Percentiles rank a stretch among this genome's conserved stretches.
Evolutionary conservation across 352 stramenopile species (phyloP).

Genomic region (Saprolegnia parasitica): DNA sequence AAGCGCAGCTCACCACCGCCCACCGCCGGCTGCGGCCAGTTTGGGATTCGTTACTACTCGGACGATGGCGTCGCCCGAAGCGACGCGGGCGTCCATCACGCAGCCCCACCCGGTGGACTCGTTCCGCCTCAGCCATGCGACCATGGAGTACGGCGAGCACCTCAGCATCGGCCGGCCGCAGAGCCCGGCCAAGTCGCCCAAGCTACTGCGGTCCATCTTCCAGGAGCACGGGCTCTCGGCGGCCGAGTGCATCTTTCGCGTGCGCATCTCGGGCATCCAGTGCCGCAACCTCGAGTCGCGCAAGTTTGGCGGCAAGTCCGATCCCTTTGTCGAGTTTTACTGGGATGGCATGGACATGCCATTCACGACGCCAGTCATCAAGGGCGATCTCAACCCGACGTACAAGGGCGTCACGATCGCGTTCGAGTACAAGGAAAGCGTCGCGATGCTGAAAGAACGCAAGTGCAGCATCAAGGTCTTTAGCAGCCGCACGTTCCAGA

Average conservation of each 20-base stretch:
- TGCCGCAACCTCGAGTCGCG: slow-evolving; percentile 79
- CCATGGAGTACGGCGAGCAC: slow-evolving; percentile 23
- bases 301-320: slow-evolving; percentile 76
- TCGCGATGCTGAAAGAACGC: slow-evolving; percentile 54
- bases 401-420: slow-evolving; percentile 83
- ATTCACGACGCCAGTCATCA: slow-evolving; percentile 80
- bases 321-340: slow-evolving; percentile 85
- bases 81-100: slow-evolving; percentile 23
- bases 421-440: slow-evolving; percentile 77
- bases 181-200: slow-evolving; percentile 28
- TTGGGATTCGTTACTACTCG: slow-evolving; percentile 10
- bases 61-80: slow-evolving; percentile 9
- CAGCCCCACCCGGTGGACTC: slow-evolving; percentile 24
- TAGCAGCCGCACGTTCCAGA: slow-evolving; percentile 71
- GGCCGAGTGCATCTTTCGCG: slow-evolving; percentile 69
- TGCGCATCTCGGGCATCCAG: slow-evolving; percentile 83
- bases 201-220: slow-evolving; percentile 25
- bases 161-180: slow-evolving; percentile 7
- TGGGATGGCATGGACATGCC: slow-evolving; percentile 76
- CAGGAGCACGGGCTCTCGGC: slow-evolving; percentile 19
- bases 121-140: slow-evolving; percentile 25
- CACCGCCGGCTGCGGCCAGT: neutral
- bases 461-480: slow-evolving; percentile 75
- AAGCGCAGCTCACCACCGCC: neutral
- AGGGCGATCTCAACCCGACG: slow-evolving; percentile 82